phyloP scores from a whole-genome alignment of 2,329 filamentous ascomycete species.

The Botrytis pseudocinerea region DNA sequence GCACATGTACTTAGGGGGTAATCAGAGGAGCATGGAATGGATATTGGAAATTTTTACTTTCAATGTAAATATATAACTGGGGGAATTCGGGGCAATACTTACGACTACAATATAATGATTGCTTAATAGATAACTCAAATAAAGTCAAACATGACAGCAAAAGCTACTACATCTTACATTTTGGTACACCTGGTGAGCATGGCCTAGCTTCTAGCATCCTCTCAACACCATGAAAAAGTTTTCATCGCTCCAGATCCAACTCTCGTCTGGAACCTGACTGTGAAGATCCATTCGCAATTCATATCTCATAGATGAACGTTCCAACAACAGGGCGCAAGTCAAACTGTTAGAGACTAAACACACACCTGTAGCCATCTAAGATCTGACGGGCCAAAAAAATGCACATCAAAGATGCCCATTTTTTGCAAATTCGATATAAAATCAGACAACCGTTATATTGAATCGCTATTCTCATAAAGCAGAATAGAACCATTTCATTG shows the following conservation, averaged over 20 bases:
- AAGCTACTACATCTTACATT: neutral
- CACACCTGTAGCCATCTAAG: neutral
- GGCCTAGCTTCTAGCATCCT: neutral
- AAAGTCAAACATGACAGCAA: neutral
- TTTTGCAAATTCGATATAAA: neutral
- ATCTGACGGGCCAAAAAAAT: neutral
- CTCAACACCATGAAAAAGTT: too few species aligned
- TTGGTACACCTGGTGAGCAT: neutral
- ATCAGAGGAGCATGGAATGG: neutral
- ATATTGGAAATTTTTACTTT: neutral
- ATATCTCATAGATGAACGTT: neutral
- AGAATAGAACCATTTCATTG: neutral
- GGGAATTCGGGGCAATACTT: neutral
- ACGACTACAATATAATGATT: neutral
- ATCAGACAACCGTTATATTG: neutral
- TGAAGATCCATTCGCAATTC: neutral
- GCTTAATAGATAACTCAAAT: neutral
- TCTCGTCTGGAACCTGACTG: neutral
- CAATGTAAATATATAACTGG: neutral
- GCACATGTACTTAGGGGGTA: constrained; percentile 13
- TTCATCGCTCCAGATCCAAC: neutral
- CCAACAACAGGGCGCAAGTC: neutral
- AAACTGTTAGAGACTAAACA: neutral
- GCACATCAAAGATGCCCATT: neutral
- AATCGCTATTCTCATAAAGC: neutral